Evolutionary conservation across 169 alveolate species (phyloP).

Genomic region (Plasmodium sp.): DNA sequence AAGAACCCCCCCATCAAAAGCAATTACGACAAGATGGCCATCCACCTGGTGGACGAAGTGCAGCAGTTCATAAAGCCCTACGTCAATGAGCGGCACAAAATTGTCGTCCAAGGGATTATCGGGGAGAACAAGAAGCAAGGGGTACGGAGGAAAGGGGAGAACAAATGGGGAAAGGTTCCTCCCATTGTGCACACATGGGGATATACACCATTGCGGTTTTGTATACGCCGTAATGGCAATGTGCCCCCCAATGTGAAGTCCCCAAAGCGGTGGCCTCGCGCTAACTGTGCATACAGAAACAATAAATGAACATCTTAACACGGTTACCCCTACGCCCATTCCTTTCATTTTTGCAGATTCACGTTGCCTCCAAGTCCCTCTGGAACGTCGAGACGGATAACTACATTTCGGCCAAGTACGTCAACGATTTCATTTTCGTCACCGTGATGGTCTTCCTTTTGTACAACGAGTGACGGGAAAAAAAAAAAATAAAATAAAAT

Average conservation of each 20-base stretch:
- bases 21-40: slow-evolving; percentile 64
- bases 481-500: background rate
- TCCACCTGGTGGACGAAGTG: slow-evolving; percentile 50
- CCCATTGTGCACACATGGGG: background rate
- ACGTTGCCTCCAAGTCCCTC: slow-evolving; percentile 72
- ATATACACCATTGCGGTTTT: background rate
- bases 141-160: slow-evolving; percentile 7
- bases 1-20: slow-evolving; percentile 29
- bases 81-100: slow-evolving; percentile 68
- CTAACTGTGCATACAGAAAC: background rate
- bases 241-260: background rate
- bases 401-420: slow-evolving; percentile 68
- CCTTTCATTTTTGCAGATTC: slow-evolving; percentile 22
- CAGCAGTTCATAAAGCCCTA: slow-evolving; percentile 67
- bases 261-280: background rate
- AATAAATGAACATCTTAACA: background rate
- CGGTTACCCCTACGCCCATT: background rate
- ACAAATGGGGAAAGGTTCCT: background rate
- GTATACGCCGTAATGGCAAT: background rate
- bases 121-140: slow-evolving; percentile 73
- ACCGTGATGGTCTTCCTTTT: slow-evolving; percentile 68
- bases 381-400: slow-evolving; percentile 75
- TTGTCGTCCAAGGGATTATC: slow-evolving; percentile 58
- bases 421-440: slow-evolving; percentile 63
- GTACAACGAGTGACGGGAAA: slow-evolving; percentile 40